These are phyloP conservation scores for Termitomyces heimii DNA, from an alignment of 768 basidiomycete species.

Conservation along the genomic window DNA sequence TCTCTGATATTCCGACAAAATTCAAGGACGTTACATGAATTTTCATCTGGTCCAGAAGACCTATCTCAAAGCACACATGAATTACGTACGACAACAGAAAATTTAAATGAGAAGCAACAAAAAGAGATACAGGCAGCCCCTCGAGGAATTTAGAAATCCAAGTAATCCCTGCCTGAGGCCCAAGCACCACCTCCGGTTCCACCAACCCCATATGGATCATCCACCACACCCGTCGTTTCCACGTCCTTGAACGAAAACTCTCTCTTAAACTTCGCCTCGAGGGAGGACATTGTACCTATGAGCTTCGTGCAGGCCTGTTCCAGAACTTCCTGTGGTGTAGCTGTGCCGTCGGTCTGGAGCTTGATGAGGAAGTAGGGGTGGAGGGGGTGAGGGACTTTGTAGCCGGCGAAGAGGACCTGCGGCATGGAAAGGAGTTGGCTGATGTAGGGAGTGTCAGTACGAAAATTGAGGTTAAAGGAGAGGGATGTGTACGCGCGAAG, in stretches of 20 bases:
- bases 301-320: conserved; percentile 81
- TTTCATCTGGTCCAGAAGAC: too few relatives aligned
- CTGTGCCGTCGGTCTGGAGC: conserved; percentile 87
- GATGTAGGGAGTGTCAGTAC: conserved; percentile 4
- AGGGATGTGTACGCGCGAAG: conserved; percentile 69
- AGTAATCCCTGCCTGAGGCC: conserved; percentile 18
- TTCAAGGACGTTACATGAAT: too few relatives aligned
- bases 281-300: conserved; percentile 60
- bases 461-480: not conserved
- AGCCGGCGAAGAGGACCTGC: conserved; percentile 90
- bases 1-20: too few relatives aligned
- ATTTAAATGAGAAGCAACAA: not conserved
- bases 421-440: conserved; percentile 91
- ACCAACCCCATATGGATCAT: conserved; percentile 45
- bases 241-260: conserved; percentile 79
- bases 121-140: not conserved
- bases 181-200: conserved; percentile 15
- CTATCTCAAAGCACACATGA: not conserved
- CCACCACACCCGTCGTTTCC: conserved; percentile 34
- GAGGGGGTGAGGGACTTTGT: conserved; percentile 96
- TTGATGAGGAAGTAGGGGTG: conserved; percentile 94
- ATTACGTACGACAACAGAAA: not conserved
- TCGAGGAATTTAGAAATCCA: conserved; percentile 15
- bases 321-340: conserved; percentile 77
- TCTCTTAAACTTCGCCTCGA: conserved; percentile 75